Percentiles rank a stretch among this genome's conserved stretches.
Evolutionary conservation across 768 basidiomycete genomes (phyloP).

Genomic region (Multifurca ochricompacta): DNA sequence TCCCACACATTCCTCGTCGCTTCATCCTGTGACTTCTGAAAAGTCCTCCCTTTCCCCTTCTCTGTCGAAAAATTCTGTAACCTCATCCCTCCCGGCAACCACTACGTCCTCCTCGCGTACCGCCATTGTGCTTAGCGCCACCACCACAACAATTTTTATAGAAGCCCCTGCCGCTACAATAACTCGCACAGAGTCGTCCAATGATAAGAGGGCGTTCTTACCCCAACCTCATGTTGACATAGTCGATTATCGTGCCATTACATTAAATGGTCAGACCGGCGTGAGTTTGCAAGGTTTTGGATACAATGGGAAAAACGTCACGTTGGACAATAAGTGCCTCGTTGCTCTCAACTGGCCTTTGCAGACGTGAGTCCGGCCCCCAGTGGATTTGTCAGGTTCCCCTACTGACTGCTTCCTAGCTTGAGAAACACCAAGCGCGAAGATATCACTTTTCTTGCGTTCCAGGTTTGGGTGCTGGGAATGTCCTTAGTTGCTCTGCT

Average conservation of each 20-base stretch:
- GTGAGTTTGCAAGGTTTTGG: slow-evolving; percentile 32
- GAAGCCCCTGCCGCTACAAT: neutral
- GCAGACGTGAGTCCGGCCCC: slow-evolving; percentile 42
- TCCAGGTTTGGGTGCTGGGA: slow-evolving; percentile 74
- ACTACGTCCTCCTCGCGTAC: neutral
- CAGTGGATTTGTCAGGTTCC: slow-evolving; percentile 8
- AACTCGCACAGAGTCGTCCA: neutral
- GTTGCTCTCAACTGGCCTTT: slow-evolving; percentile 63
- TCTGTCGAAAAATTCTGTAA: neutral
- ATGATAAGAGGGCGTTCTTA: neutral
- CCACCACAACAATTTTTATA: neutral
- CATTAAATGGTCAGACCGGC: slow-evolving; percentile 11
- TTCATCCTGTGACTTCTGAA: slow-evolving; percentile 6
- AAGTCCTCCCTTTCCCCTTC: slow-evolving; percentile 9
- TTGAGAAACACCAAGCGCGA: slow-evolving; percentile 68
- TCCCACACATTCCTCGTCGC: neutral
- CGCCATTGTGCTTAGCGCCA: neutral
- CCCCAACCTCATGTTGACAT: neutral
- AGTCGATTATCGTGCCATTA: neutral
- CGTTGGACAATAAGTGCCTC: slow-evolving; percentile 45
- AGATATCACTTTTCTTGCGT: slow-evolving; percentile 68
- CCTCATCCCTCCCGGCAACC: neutral
- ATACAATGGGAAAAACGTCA: slow-evolving; percentile 29
- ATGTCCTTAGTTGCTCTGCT: slow-evolving; percentile 64
- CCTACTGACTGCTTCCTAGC: slow-evolving; percentile 29